Evolutionary conservation across 2,329 filamentous ascomycete genomes (phyloP).

Genomic region (Sordariomycetes sp.): DNA sequence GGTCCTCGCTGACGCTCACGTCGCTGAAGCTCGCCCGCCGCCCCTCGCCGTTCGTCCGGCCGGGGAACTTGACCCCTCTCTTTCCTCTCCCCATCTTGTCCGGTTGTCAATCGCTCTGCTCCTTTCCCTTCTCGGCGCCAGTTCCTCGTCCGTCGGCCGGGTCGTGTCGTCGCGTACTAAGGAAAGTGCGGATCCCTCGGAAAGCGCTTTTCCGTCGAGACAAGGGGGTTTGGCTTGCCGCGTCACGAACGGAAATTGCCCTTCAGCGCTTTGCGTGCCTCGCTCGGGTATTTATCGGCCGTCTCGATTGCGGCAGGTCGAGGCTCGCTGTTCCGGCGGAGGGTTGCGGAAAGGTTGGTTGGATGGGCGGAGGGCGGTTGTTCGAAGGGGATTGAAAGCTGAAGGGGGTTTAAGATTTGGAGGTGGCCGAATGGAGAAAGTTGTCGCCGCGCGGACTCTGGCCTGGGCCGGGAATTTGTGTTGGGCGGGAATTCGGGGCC

Average conservation of each 20-base stretch:
- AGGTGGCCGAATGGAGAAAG: too few relatives aligned
- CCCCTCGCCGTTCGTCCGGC: slow-evolving; percentile 42
- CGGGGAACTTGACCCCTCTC: slow-evolving; percentile 45
- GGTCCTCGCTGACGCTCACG: slow-evolving; percentile 39
- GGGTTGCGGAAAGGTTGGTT: too few relatives aligned
- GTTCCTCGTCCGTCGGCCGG: background rate
- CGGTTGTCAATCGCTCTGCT: background rate
- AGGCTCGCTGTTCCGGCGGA: too few relatives aligned
- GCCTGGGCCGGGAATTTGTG: background rate
- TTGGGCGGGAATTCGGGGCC: background rate
- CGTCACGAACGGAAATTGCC: background rate
- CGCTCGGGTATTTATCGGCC: too few relatives aligned
- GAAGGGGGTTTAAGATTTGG: too few relatives aligned
- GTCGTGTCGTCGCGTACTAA: too few relatives aligned
- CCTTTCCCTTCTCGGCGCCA: background rate
- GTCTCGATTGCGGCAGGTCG: too few relatives aligned
- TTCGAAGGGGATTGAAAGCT: too few relatives aligned
- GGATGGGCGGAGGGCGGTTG: too few relatives aligned
- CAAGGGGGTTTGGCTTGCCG: background rate
- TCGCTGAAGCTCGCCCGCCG: slow-evolving; percentile 64
- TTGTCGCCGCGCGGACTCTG: too few relatives aligned
- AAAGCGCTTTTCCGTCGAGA: background rate
- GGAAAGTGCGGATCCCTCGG: background rate
- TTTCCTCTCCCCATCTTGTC: slow-evolving; percentile 24
- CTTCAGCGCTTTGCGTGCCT: too few relatives aligned